Evolutionary conservation across 495 filamentous ascomycete genomes (phyloP), one percentile per base, ranked within the genome.

Genomic region (Lophiotrema nucula): DNA sequence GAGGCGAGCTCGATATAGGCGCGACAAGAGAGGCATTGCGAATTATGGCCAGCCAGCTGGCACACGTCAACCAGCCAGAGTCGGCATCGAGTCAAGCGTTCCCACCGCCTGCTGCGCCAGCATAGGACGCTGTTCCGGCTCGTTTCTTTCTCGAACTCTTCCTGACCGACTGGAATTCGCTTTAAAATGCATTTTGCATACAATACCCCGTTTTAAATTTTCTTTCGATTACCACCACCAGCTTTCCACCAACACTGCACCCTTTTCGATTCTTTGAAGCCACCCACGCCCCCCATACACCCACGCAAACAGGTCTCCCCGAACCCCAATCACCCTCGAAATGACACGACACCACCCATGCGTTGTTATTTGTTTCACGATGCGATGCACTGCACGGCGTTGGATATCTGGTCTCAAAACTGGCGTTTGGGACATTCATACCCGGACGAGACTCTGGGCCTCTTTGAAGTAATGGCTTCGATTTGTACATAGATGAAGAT

Each of bases 1-100:
- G 80, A 26, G 79, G 78, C 28, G 63, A 66, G 46, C 33, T 61
- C 22, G 57, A 60, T 22, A 65, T 65, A 31, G 56, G 56, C 10
- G 51, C 62, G 0, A 59, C 61, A 26, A 12, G 44, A 21, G 52
- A 58, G 27, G 52, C 58, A 4, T 42, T 60, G 38, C 28, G 55
- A n/a, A 37, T 31, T 15, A 56, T 55, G 46, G 50, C 57, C 16
- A 43, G 48, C 6, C 48, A 48, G 45, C 45, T 55, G 35, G 37
- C 41, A 37, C 47, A 60, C 28, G 39, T 53, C 37, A 38, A 39
- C 22, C 38, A 52, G 27, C 16, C 56, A 6, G 48, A 18, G 8
- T 25, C 56, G 16, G 41, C 18, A 3, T 46, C 48, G 39, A 46
- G 39, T 23, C 41, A 44, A 19, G 25, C 37, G n/a, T 53, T 21